Evolutionary conservation across 257 asterid species (phyloP), one percentile per base, ranked within the genome.

Genomic region (Nicotiana obtusifolia): DNA sequence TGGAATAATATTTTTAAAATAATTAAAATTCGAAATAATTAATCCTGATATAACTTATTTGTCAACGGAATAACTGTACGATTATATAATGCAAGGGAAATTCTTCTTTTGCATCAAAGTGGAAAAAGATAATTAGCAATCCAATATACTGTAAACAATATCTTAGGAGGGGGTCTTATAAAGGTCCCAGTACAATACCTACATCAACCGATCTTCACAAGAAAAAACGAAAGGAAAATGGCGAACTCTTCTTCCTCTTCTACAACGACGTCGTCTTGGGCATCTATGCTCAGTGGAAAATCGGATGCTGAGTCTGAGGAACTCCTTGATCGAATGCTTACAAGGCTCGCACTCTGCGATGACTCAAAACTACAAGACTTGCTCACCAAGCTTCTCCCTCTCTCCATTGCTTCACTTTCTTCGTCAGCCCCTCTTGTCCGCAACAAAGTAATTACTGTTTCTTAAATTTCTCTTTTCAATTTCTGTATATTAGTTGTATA

Each of bases 261-360:
- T 6, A 64, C 26, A 28, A 80, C 88, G 69, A 44, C 85, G 66
- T 88, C 82, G 37, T 86, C 89, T 31, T 87, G 91, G 94, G 81
- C 92, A 44, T 76, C 91, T 66, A 86, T 84, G 80, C 90, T 93
- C 15, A 65, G 87, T 19, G 98, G 97, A 22, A 95, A 94, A 88
- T 86, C 95, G 13, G 97, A 91, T 60, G 87, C 69, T 61, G 95
- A 95, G 86, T 94, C 80, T 76, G 97, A 86, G 84, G 99, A 95
- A 52, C 89, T 95, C 73, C 87, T 95, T 64, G 99, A 95, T 86
- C 87, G 98, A 81, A 89, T 94, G 97, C 89, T 95, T 9, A 95
- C 99, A 71, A 93, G 99, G 49, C 87, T 95, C 77, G 99, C 99
- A 57, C 95, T 95, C 5, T 95, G 97, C 86, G 98, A 95, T 77